Conservation (phyloP, 1,284 basidiomycete species). For the Rhizoctonia solani region DNA sequence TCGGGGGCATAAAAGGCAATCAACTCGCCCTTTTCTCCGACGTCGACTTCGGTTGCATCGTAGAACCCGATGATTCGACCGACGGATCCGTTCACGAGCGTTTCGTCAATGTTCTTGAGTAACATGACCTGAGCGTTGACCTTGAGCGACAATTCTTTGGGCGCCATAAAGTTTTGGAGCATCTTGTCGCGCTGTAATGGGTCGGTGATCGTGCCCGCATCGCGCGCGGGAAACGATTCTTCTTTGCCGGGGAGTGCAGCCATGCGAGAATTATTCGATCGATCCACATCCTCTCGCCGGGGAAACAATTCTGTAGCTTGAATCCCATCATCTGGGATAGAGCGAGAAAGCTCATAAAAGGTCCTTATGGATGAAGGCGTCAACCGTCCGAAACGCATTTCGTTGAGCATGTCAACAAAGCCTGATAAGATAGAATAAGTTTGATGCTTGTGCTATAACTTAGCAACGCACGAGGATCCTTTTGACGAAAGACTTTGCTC, state of each 20-base stretch:
- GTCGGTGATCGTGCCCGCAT: constrained; percentile 60
- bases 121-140: constrained; percentile 75
- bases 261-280: constrained; percentile 71
- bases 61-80: constrained; percentile 74
- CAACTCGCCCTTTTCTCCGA: constrained; percentile 42
- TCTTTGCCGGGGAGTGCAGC: constrained; percentile 48
- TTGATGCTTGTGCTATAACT: constrained; percentile 34
- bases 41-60: constrained; percentile 42
- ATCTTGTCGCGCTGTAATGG: constrained; percentile 41
- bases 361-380: constrained; percentile 57
- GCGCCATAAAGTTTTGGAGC: constrained; percentile 45
- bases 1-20: constrained; percentile 44
- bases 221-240: constrained; percentile 55
- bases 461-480: constrained; percentile 51
- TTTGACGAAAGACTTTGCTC: constrained; percentile 82
- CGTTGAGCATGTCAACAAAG: constrained; percentile 89
- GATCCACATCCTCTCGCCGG: constrained; percentile 79
- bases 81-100: constrained; percentile 82
- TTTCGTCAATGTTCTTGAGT: constrained; percentile 76
- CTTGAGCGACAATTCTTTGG: constrained; percentile 61
- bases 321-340: constrained; percentile 70
- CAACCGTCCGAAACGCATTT: constrained; percentile 83
- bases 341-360: constrained; percentile 66
- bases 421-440: constrained; percentile 49
- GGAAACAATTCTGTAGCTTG: constrained; percentile 88